Evolutionary conservation across 331 rosid genomes (phyloP).

Genomic region (Spiraea crenata): DNA sequence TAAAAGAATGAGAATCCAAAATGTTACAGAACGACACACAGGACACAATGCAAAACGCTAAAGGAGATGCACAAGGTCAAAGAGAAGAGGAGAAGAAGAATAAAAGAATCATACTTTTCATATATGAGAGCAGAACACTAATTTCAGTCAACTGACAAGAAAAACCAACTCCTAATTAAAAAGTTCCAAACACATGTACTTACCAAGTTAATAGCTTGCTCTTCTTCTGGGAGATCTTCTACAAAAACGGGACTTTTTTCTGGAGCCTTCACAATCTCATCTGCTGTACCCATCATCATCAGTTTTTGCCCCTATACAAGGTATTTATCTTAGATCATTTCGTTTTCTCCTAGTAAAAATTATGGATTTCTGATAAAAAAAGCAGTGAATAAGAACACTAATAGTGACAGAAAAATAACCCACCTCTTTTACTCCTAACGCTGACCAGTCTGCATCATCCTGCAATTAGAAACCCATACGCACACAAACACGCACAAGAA

Average conservation of each 20-base stretch:
- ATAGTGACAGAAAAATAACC: conserved; percentile 21
- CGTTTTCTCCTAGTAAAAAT: conserved; percentile 1
- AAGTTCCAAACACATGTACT: conserved; percentile 7
- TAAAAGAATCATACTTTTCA: not conserved
- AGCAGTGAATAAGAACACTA: not conserved
- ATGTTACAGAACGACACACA: not conserved
- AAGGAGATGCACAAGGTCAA: conserved; percentile 8
- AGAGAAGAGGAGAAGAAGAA: not conserved
- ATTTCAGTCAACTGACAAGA: not conserved
- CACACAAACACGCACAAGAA: not conserved
- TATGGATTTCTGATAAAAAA: not conserved
- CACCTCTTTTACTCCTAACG: conserved; percentile 80
- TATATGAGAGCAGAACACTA: not conserved
- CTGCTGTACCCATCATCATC: conserved; percentile 99
- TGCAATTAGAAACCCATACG: conserved; percentile 29
- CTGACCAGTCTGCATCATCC: conserved; percentile 95
- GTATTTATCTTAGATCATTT: conserved; percentile 19
- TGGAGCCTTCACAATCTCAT: conserved; percentile 87
- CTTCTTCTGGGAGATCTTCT: conserved; percentile 99
- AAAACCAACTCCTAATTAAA: not conserved
- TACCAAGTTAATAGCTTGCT: conserved; percentile 74
- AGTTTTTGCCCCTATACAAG: conserved; percentile 83
- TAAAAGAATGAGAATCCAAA: not conserved
- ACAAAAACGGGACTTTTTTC: conserved; percentile 88
- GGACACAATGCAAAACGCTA: not conserved